A percentile compares a stretch with the other conserved stretches of the same genome.
Evolutionary conservation across 2,329 filamentous ascomycete genomes (phyloP).

Genomic region (Aureobasidium sp.): DNA sequence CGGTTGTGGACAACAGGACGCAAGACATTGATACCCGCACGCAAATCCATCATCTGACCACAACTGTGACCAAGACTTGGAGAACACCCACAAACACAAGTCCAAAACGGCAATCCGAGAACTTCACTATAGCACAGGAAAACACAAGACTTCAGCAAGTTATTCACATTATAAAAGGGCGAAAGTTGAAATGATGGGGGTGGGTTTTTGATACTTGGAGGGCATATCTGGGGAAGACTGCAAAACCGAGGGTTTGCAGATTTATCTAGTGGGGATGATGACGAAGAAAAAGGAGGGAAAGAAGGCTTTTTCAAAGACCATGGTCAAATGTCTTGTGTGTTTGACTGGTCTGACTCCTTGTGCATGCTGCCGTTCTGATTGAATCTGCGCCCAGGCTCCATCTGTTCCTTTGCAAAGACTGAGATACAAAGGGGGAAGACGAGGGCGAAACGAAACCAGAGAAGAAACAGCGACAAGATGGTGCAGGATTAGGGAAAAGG

Average conservation of each 20-base stretch:
- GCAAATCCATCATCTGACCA: neutral
- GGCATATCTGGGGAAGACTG: neutral
- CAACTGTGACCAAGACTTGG: conserved; percentile 20
- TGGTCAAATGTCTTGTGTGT: neutral
- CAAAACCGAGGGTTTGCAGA: neutral
- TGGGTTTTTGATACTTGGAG: neutral
- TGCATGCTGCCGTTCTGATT: neutral
- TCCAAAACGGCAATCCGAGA: conserved; percentile 17
- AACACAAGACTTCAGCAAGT: neutral
- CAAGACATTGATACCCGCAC: neutral
- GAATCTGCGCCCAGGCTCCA: neutral
- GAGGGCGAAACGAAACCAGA: neutral
- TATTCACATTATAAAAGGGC: neutral
- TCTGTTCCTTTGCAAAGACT: neutral
- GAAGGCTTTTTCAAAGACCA: neutral
- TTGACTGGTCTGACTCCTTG: neutral
- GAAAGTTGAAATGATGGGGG: neutral
- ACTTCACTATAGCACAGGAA: neutral
- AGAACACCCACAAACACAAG: conserved; percentile 24
- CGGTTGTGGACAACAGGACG: neutral
- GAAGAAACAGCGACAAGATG: neutral
- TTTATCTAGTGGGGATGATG: neutral
- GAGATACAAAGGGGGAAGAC: neutral
- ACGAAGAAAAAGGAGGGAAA: neutral
- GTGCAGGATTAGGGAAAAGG: neutral